phyloP scores from a whole-genome alignment of 2,329 filamentous ascomycete genomes.

The Bretziella fagacearum region DNA sequence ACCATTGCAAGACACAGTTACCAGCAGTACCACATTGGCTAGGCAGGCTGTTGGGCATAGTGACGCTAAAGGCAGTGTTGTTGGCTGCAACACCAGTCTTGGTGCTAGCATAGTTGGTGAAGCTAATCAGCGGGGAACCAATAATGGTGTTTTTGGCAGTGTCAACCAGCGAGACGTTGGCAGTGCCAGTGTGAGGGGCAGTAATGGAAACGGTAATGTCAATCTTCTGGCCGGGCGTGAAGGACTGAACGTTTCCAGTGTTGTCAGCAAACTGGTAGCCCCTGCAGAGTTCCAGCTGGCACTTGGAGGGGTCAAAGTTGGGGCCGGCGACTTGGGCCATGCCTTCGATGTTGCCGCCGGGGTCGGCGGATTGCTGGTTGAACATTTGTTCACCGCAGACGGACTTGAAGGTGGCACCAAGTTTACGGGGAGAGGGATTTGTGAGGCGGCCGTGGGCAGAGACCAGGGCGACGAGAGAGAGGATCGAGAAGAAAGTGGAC shows the following conservation, averaged over 20 bases:
- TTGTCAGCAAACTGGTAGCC: slow-evolving; percentile 30
- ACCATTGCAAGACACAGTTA: slow-evolving; percentile 29
- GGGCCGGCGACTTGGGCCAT: slow-evolving; percentile 19
- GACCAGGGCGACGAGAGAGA: slow-evolving; percentile 17
- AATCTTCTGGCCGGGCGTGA: slow-evolving; percentile 27
- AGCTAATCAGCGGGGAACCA: slow-evolving; percentile 35
- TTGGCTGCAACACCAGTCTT: slow-evolving; percentile 23
- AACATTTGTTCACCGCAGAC: slow-evolving; percentile 28
- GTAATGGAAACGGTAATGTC: slow-evolving; percentile 26
- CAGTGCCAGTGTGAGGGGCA: slow-evolving; percentile 29
- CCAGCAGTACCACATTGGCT: slow-evolving; percentile 20
- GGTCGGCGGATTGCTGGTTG: slow-evolving; percentile 21
- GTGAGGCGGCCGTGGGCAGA: slow-evolving; percentile 29
- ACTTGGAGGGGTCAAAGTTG: slow-evolving; percentile 18
- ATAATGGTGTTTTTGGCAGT: slow-evolving; percentile 34
- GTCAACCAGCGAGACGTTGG: slow-evolving; percentile 42
- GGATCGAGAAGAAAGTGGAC: slow-evolving; percentile 8
- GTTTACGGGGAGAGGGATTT: slow-evolving; percentile 25
- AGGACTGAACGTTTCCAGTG: slow-evolving; percentile 26
- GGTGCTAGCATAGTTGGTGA: slow-evolving; percentile 37
- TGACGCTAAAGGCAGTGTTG: slow-evolving; percentile 29
- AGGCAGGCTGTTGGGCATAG: slow-evolving; percentile 21
- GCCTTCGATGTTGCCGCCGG: slow-evolving; percentile 25
- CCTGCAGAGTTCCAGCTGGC: slow-evolving; percentile 25
- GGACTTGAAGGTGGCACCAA: slow-evolving; percentile 27